These are phyloP conservation scores for Wickerhamiella qilinensis DNA, from an alignment of 805 yeast genomes.

Conservation along the genomic window DNA sequence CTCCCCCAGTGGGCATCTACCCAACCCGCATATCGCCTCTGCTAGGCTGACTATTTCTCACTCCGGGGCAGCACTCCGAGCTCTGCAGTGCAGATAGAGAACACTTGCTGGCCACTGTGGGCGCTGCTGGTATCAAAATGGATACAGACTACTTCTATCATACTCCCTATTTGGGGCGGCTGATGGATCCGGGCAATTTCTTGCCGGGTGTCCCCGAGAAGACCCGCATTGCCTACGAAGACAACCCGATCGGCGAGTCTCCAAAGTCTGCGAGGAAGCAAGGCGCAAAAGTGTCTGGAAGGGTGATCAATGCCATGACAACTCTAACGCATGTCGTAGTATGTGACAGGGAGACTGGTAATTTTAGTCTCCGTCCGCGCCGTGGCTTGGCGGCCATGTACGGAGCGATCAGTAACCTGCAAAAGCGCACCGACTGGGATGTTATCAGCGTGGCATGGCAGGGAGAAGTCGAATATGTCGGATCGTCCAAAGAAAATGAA, in stretches of 20 bases:
- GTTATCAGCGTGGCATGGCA: conserved; percentile 89
- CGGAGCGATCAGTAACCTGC: conserved; percentile 47
- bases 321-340: conserved; percentile 49
- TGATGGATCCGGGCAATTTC: conserved; percentile 12
- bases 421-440: conserved; percentile 56
- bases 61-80: too few relatives aligned
- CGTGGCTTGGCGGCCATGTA: conserved; percentile 78
- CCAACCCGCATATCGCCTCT: not conserved
- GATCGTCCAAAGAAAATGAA: conserved; percentile 5
- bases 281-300: conserved; percentile 33
- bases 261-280: conserved; percentile 11
- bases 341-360: conserved; percentile 22
- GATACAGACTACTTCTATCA: conserved; percentile 7
- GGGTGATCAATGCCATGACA: conserved; percentile 53
- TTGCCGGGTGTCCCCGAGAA: conserved; percentile 6
- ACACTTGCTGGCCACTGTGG: too few relatives aligned
- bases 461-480: conserved; percentile 48
- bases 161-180: conserved; percentile 15
- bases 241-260: conserved; percentile 8
- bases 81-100: too few relatives aligned
- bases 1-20: too few relatives aligned
- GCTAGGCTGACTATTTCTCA: too few relatives aligned
- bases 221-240: not conserved
- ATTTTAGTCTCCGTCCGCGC: conserved; percentile 33
- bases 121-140: too few relatives aligned